A percentile compares a stretch with the other conserved stretches of the same genome.
phyloP scores from a whole-genome alignment of 73 alveolate species.

The Paramecium sonneborni region DNA sequence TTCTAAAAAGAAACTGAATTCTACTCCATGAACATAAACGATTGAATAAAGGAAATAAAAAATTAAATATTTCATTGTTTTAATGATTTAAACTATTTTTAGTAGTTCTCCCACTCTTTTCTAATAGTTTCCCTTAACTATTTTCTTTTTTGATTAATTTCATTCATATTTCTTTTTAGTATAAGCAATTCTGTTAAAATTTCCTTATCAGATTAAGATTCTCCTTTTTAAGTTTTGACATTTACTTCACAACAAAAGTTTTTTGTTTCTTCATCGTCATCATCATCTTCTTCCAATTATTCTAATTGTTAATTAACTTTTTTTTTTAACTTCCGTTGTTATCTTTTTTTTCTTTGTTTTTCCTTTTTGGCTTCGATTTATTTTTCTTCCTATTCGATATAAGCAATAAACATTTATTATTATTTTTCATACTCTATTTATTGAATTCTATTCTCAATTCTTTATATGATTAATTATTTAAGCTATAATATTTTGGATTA shows the following conservation, averaged over 20 bases:
- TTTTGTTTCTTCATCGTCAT: not conserved
- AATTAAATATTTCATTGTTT: slow-evolving; percentile 6
- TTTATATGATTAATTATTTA: not conserved
- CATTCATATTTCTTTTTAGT: not conserved
- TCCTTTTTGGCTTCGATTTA: not conserved
- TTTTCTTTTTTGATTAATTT: not conserved
- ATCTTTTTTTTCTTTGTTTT: slow-evolving; percentile 15
- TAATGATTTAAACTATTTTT: not conserved
- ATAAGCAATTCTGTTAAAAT: not conserved
- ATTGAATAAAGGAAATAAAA: not conserved
- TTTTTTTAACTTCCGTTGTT: not conserved
- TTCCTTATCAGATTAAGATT: not conserved
- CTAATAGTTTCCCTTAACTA: not conserved
- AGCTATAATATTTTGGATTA: not conserved
- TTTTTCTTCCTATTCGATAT: not conserved
- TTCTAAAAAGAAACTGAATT: not conserved
- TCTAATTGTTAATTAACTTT: not conserved
- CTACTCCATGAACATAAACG: not conserved
- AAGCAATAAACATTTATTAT: not conserved
- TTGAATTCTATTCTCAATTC: not conserved
- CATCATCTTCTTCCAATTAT: not conserved
- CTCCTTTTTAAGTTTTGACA: not conserved
- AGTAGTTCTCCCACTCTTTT: slow-evolving; percentile 13
- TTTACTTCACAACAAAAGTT: not conserved
- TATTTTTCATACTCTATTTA: not conserved